These are phyloP conservation scores for Phytophthora ohioensis DNA, from an alignment of 352 stramenopile species.

Conservation along the genomic window DNA sequence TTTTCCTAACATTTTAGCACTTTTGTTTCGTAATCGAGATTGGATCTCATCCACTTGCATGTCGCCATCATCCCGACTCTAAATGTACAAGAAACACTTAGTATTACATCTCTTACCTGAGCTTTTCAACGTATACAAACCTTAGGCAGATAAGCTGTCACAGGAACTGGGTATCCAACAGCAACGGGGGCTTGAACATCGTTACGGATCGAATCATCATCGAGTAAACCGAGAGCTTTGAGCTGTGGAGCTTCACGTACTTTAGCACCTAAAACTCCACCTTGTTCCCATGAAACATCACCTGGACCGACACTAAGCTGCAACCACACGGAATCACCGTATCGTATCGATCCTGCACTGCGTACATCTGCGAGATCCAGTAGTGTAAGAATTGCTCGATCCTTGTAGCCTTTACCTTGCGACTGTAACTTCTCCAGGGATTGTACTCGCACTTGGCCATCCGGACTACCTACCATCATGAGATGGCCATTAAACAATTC, in stretches of 20 bases:
- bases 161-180: constrained; percentile 66
- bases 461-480: constrained; percentile 71
- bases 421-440: constrained; percentile 67
- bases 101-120: neutral
- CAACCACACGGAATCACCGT: constrained; percentile 81
- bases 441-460: constrained; percentile 69
- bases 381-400: constrained; percentile 77
- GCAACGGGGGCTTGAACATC: constrained; percentile 50
- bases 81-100: constrained; percentile 1
- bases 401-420: constrained; percentile 58
- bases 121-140: constrained; percentile 27
- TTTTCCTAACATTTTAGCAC: constrained; percentile 76
- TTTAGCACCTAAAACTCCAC: constrained; percentile 76
- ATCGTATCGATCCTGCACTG: constrained; percentile 74
- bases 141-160: constrained; percentile 80
- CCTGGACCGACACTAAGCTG: constrained; percentile 74
- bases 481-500: constrained; percentile 83
- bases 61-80: constrained; percentile 77
- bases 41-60: constrained; percentile 84
- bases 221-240: constrained; percentile 61
- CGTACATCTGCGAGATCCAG: constrained; percentile 70
- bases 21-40: constrained; percentile 81
- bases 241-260: constrained; percentile 79
- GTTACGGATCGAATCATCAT: constrained; percentile 60
- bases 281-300: constrained; percentile 77